Conservation (phyloP, 768 basidiomycete genomes). For the Calocybe indica region DNA sequence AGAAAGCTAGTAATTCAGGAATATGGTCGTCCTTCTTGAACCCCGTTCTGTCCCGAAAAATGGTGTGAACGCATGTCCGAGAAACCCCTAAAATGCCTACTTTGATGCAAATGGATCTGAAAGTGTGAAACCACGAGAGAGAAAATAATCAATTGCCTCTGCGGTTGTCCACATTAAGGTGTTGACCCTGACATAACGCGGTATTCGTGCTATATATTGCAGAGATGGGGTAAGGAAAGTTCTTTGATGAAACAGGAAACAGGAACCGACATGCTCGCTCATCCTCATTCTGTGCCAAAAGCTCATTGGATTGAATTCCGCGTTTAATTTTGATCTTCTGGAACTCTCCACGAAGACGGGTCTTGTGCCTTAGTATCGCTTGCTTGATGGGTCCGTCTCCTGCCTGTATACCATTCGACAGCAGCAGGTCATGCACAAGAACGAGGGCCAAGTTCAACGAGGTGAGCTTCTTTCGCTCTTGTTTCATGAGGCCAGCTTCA, state of each 20-base stretch:
- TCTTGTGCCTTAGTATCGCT: constrained; percentile 83
- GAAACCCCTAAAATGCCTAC: constrained; percentile 25
- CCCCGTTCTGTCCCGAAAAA: constrained; percentile 35
- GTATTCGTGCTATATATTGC: constrained; percentile 50
- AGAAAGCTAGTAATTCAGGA: constrained; percentile 73
- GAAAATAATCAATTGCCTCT: constrained; percentile 55
- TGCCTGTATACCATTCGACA: constrained; percentile 82
- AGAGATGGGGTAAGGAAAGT: constrained; percentile 5
- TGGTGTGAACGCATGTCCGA: constrained; percentile 1
- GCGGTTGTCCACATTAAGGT: constrained; percentile 60
- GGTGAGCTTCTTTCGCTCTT: constrained; percentile 73
- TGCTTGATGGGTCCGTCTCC: constrained; percentile 89
- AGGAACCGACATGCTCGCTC: constrained; percentile 49
- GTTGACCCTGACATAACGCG: constrained; percentile 85
- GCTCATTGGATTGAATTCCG: constrained; percentile 57
- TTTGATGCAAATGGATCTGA: constrained; percentile 47
- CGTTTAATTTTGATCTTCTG: constrained; percentile 77
- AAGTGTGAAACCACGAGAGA: constrained; percentile 47
- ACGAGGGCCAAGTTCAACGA: constrained; percentile 75
- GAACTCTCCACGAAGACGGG: constrained; percentile 81
- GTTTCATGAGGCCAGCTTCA: constrained; percentile 57
- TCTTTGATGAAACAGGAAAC: constrained; percentile 3
- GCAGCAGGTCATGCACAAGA: constrained; percentile 85
- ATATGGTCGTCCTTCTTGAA: constrained; percentile 80
- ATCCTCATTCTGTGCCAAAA: constrained; percentile 59